Percentiles rank a stretch among this genome's conserved stretches.
Evolutionary conservation across 345 rosid genomes (phyloP).

Genomic region (Sapria himalayana): DNA sequence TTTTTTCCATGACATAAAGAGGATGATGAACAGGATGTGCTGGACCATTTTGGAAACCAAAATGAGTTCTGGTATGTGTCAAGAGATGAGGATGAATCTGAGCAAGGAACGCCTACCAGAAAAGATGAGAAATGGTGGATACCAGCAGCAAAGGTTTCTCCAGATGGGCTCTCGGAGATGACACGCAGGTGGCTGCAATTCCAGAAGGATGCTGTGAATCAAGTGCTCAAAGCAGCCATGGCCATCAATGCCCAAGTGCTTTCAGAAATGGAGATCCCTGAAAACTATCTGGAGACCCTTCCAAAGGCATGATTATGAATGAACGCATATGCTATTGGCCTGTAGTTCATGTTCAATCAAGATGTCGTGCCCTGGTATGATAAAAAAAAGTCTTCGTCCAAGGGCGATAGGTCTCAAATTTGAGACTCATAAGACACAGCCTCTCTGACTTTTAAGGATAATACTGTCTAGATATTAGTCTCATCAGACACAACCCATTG

Average conservation of each 20-base stretch:
- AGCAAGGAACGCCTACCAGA: slow-evolving; percentile 27
- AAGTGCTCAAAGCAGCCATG: slow-evolving; percentile 89
- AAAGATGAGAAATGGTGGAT: slow-evolving; percentile 87
- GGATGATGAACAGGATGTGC: slow-evolving; percentile 29
- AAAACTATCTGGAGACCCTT: slow-evolving; percentile 73
- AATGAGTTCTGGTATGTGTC: slow-evolving; percentile 82
- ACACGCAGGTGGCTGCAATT: slow-evolving; percentile 42
- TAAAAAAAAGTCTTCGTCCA: neutral
- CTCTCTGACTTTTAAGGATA: too few species aligned
- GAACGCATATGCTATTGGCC: too few species aligned
- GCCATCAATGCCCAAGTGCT: slow-evolving; percentile 84
- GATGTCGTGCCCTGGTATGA: too few species aligned
- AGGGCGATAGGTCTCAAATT: neutral
- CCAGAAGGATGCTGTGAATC: slow-evolving; percentile 93
- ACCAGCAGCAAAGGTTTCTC: slow-evolving; percentile 63
- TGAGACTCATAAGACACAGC: too few species aligned
- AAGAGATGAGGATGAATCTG: slow-evolving; percentile 29
- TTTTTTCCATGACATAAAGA: too few species aligned
- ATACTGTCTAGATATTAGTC: too few species aligned
- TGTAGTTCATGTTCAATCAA: too few species aligned
- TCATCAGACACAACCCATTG: too few species aligned
- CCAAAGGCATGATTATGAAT: slow-evolving; percentile 41
- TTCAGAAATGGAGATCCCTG: slow-evolving; percentile 80
- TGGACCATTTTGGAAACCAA: slow-evolving; percentile 47
- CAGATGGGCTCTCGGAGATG: slow-evolving; percentile 39